Conservation (phyloP, 2,329 filamentous ascomycete genomes). For the Triangularia setosa region DNA sequence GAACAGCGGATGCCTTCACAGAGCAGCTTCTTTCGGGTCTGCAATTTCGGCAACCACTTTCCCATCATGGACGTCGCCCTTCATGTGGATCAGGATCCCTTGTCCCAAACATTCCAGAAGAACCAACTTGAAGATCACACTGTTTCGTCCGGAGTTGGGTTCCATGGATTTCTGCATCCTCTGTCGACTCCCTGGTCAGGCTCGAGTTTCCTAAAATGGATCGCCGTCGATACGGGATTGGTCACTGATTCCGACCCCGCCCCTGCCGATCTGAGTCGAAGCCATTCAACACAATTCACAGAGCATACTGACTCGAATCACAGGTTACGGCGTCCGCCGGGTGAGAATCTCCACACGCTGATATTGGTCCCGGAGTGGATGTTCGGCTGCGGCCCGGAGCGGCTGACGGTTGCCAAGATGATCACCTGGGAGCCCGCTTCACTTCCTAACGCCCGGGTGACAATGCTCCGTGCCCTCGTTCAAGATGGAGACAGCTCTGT, state of each 20-base stretch:
- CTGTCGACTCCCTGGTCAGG: neutral
- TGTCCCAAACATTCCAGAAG: neutral
- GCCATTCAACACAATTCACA: neutral
- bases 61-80: neutral
- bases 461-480: neutral
- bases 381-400: neutral
- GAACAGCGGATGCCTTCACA: neutral
- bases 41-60: neutral
- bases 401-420: neutral
- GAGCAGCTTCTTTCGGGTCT: neutral
- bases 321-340: neutral
- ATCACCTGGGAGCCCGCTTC: neutral
- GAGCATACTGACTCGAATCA: neutral
- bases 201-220: conserved; percentile 16
- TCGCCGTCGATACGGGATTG: conserved; percentile 13
- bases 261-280: neutral
- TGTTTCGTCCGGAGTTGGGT: neutral
- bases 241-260: neutral
- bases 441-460: neutral
- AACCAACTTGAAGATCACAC: neutral
- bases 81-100: neutral
- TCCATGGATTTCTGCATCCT: neutral
- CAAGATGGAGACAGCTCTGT: neutral
- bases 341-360: neutral
- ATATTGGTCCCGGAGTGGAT: neutral